phyloP scores from a whole-genome alignment of 495 filamentous ascomycete genomes.

The Penicillium argentinense region DNA sequence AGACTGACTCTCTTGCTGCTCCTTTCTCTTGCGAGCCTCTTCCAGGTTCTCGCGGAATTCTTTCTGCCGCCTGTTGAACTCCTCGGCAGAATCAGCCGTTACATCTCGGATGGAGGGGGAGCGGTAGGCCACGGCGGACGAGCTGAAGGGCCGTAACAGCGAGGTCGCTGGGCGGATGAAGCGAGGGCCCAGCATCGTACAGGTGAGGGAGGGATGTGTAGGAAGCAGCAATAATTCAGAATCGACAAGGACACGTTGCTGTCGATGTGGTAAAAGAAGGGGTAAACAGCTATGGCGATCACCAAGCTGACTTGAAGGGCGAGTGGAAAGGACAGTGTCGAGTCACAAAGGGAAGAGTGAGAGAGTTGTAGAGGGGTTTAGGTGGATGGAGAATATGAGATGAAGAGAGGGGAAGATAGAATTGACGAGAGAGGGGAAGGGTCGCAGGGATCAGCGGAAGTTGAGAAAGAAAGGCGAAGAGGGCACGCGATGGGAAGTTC shows the following conservation, averaged over 20 bases:
- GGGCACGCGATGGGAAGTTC: slow-evolving; percentile 3
- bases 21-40: slow-evolving; percentile 68
- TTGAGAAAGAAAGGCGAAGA: slow-evolving; percentile 15
- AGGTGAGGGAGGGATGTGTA: slow-evolving; percentile 1
- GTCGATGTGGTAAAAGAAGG: slow-evolving; percentile 18
- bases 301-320: slow-evolving; percentile 11
- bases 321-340: slow-evolving; percentile 6
- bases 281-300: slow-evolving; percentile 3
- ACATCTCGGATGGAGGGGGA: slow-evolving; percentile 86
- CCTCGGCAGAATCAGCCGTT: slow-evolving; percentile 62
- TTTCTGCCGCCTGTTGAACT: slow-evolving; percentile 78
- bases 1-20: slow-evolving; percentile 83
- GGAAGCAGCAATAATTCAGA: neutral
- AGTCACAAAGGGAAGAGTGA: neutral
- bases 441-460: slow-evolving; percentile 15
- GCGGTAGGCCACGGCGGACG: slow-evolving; percentile 52
- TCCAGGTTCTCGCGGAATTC: slow-evolving; percentile 82
- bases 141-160: slow-evolving; percentile 60
- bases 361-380: neutral
- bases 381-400: slow-evolving; percentile 2
- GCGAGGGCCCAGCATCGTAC: slow-evolving; percentile 51
- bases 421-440: slow-evolving; percentile 13
- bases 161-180: slow-evolving; percentile 47
- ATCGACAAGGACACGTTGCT: slow-evolving; percentile 3
- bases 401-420: slow-evolving; percentile 9